Percentiles rank a stretch among this genome's conserved stretches.
phyloP scores from a whole-genome alignment of 2,329 filamentous ascomycete species.

The Microcyclospora pomicola region DNA sequence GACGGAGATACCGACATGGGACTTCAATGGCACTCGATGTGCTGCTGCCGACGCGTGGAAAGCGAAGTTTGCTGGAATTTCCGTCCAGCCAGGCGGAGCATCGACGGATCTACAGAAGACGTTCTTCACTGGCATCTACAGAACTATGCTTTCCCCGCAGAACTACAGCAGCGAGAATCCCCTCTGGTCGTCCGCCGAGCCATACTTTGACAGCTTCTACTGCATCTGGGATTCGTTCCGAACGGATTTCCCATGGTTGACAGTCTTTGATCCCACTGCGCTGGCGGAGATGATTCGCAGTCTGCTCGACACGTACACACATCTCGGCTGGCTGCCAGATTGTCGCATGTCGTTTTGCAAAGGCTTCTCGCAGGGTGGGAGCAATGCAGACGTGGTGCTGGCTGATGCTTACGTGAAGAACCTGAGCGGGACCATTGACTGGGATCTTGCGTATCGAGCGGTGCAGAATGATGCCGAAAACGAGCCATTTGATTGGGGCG shows the following conservation, averaged over 20 bases:
- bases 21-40: slow-evolving; percentile 40
- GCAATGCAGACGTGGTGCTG: slow-evolving; percentile 50
- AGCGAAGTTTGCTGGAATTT: slow-evolving; percentile 24
- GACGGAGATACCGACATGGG: slow-evolving; percentile 50
- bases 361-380: slow-evolving; percentile 34
- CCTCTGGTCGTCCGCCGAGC: slow-evolving; percentile 47
- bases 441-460: slow-evolving; percentile 54
- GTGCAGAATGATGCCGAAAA: slow-evolving; percentile 59
- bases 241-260: slow-evolving; percentile 48
- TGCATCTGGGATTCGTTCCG: slow-evolving; percentile 54
- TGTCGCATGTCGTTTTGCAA: slow-evolving; percentile 58
- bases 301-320: slow-evolving; percentile 51
- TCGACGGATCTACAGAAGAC: slow-evolving; percentile 38
- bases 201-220: slow-evolving; percentile 58
- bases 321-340: slow-evolving; percentile 58
- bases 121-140: slow-evolving; percentile 52
- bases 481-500: slow-evolving; percentile 54
- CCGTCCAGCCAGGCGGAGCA: slow-evolving; percentile 26
- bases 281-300: slow-evolving; percentile 54
- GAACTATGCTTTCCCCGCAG: slow-evolving; percentile 54
- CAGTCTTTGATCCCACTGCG: slow-evolving; percentile 46
- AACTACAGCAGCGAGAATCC: slow-evolving; percentile 60
- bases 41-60: slow-evolving; percentile 27
- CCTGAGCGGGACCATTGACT: slow-evolving; percentile 44
- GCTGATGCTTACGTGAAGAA: slow-evolving; percentile 57